phyloP scores from a whole-genome alignment of 164 flowering plant species.

The Chimonanthus praecox region DNA sequence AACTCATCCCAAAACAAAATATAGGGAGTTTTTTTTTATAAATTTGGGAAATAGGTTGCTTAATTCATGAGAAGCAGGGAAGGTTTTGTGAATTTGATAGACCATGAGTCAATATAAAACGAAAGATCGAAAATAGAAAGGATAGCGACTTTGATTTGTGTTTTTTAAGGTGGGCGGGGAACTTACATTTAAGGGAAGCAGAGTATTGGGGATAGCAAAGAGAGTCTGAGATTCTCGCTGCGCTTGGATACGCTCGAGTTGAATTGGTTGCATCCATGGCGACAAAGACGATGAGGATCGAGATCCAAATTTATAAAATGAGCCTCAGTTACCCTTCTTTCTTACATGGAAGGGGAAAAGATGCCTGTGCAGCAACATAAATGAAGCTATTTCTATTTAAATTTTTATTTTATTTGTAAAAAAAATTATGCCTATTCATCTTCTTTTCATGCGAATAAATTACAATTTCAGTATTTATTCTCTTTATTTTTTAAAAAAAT shows the following conservation, averaged over 20 bases:
- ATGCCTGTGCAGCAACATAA: no score
- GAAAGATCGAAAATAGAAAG: not conserved
- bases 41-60: not conserved
- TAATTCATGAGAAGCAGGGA: not conserved
- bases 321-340: no score
- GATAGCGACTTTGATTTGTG: not conserved
- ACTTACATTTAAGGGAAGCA: constrained; percentile 34
- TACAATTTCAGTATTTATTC: not conserved
- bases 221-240: constrained; percentile 25
- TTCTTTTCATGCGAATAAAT: not conserved
- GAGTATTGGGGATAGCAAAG: constrained; percentile 28
- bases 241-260: constrained; percentile 25
- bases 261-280: not conserved
- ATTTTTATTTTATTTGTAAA: no score
- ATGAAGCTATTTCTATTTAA: no score
- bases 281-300: not conserved
- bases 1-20: no score
- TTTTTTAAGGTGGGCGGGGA: not conserved
- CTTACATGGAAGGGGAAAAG: no score
- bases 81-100: not conserved
- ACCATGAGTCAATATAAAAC: not conserved
- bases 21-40: no score
- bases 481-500: no score
- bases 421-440: no score
- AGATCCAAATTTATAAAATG: no score